These are phyloP conservation scores for Dioscorea dumetorum DNA, from an alignment of 106 monocot species.

Conservation along the genomic window DNA sequence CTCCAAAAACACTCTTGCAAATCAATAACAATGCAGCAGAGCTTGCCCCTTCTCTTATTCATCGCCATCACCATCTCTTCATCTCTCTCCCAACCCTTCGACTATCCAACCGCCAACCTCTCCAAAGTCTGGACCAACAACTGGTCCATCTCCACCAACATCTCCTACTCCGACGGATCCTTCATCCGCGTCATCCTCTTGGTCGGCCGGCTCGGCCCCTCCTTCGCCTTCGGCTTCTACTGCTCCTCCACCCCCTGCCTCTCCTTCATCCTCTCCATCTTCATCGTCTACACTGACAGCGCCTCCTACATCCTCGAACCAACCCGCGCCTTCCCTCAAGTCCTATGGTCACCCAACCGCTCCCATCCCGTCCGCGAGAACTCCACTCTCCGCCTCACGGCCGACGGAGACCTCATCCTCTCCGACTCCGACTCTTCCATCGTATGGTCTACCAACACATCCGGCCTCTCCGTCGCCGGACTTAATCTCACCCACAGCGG, in stretches of 20 bases:
- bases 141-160: constrained; percentile 4
- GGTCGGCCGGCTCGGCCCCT: constrained; percentile 5
- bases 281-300: constrained; percentile 30
- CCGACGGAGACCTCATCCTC: constrained; percentile 47
- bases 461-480: constrained; percentile 18
- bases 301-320: neutral
- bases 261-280: constrained; percentile 37
- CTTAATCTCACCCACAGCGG: constrained; percentile 32
- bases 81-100: constrained; percentile 3
- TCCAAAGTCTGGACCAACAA: constrained; percentile 35
- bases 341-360: constrained; percentile 57
- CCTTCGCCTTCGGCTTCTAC: constrained; percentile 38
- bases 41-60: too few relatives aligned
- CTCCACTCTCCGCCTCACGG: constrained; percentile 34
- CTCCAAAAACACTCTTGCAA: too few relatives aligned
- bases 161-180: constrained; percentile 8
- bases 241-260: constrained; percentile 13
- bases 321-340: constrained; percentile 3
- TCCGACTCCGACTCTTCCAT: constrained; percentile 18
- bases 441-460: constrained; percentile 49
- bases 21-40: too few relatives aligned
- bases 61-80: neutral
- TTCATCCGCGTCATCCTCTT: constrained; percentile 36
- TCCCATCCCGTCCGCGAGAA: constrained; percentile 28
- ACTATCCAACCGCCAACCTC: constrained; percentile 23